phyloP scores from a whole-genome alignment of 352 stramenopile genomes.

The Globisporangium recalcitrans region DNA sequence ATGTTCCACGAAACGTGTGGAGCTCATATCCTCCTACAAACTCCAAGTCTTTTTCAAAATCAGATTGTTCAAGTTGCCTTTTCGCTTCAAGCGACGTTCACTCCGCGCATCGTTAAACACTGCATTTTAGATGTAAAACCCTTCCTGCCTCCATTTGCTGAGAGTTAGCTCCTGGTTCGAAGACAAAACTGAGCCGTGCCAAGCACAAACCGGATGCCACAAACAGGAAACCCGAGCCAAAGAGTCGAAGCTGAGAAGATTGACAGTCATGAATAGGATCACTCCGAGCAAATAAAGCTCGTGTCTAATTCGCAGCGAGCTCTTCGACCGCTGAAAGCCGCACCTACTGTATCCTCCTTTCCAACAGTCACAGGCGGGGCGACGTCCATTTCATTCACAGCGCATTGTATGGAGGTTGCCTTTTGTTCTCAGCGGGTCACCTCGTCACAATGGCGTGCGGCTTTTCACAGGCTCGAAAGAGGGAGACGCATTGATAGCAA shows the following conservation, averaged over 20 bases:
- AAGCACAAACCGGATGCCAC: neutral
- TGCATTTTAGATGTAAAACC: neutral
- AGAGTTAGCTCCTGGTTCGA: neutral
- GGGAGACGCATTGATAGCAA: neutral
- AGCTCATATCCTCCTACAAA: no score
- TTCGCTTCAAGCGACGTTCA: conserved; percentile 9
- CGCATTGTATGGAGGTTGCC: neutral
- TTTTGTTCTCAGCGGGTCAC: conserved; percentile 5
- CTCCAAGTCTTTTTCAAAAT: no score
- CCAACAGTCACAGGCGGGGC: neutral
- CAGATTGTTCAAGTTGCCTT: no score
- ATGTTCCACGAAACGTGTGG: no score
- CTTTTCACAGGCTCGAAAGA: neutral
- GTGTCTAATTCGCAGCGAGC: neutral
- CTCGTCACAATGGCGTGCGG: neutral
- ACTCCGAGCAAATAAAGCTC: no score
- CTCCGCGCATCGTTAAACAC: conserved; percentile 1
- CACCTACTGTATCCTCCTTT: neutral
- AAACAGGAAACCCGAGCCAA: neutral
- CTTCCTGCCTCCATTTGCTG: neutral
- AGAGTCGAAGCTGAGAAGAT: neutral
- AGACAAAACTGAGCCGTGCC: neutral
- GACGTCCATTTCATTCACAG: neutral
- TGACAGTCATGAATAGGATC: neutral
- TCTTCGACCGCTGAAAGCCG: neutral